Evolutionary conservation across 306 rosid species (phyloP), one percentile per base, ranked within the genome.

Genomic region (Acacia acuminata): DNA sequence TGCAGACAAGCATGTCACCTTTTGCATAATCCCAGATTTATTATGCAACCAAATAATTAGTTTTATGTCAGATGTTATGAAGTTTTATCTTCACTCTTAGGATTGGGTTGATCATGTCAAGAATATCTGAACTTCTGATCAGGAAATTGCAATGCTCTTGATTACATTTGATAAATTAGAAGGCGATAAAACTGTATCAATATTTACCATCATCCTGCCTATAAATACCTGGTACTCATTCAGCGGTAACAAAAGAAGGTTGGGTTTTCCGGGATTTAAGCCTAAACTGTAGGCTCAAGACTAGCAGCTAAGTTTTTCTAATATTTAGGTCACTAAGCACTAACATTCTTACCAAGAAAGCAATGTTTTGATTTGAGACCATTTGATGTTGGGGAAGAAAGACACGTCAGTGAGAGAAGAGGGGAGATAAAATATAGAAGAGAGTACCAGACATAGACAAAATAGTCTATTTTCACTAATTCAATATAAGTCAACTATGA

Each of bases 21-120:
- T 75, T 70, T 69, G 79, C 75, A 17, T 78, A 53, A 42, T 36
- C 64, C 75, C 82, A 42, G 47, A 72, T 73, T 73, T 48, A 47
- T 22, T 27, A 56, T 72, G 67, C 65, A 30, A 66, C 17, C 47
- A 25, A 71, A 67, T 73, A 14, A 73, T 44, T 66, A 27, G 64
- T 32, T 27, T 70, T 55, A 10, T 16, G 73, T 43, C 42, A 27
- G 48, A 32, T 20, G 71, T 25, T 42, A 65, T 32, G 12, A 65
- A 65, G 64, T 66, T 48, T 10, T 66, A 44, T 47, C 19, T 30
- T 78, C 80, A 66, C 7, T 43, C 16, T 69, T 76, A 71, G 38
- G 72, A 68, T 44, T 44, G 73, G 77, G 30, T 74, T 9, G 24
- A 30, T 66, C 13, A 14, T 50, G 64, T 44, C 64, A 73, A 27